Evolutionary conservation across 179 eudicot species (phyloP).

Genomic region (Spergularia azorica): DNA sequence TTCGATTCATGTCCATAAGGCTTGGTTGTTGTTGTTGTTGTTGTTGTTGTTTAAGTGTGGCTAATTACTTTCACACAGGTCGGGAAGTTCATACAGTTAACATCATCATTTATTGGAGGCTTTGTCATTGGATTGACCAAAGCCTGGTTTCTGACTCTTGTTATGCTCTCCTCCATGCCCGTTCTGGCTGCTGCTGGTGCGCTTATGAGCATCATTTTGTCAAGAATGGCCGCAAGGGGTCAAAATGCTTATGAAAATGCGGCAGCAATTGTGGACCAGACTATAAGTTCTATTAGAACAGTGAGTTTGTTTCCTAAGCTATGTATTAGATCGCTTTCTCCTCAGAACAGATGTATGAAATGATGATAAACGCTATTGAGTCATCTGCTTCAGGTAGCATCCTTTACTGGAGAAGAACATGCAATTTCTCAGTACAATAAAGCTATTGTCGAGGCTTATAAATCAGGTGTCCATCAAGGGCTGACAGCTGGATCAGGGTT

Average conservation of each 20-base stretch:
- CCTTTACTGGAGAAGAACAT: constrained; percentile 42
- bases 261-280: constrained; percentile 60
- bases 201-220: constrained; percentile 36
- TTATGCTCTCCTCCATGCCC: constrained; percentile 60
- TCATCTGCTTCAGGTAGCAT: constrained; percentile 31
- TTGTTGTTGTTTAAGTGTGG: no score
- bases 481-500: constrained; percentile 34
- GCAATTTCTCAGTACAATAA: constrained; percentile 35
- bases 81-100: constrained; percentile 63
- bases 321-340: neutral
- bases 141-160: constrained; percentile 78
- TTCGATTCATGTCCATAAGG: no score
- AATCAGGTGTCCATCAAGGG: constrained; percentile 38
- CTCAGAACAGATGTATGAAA: neutral
- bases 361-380: neutral
- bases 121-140: constrained; percentile 60
- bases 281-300: constrained; percentile 70
- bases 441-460: constrained; percentile 37
- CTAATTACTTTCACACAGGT: constrained; percentile 41
- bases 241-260: constrained; percentile 63
- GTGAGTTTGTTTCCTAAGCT: constrained; percentile 34
- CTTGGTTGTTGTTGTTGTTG: no score
- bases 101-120: constrained; percentile 65
- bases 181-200: constrained; percentile 43
- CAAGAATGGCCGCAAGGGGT: constrained; percentile 45